These are phyloP conservation scores for Monocercomonoides exilis DNA, from an alignment of 78 protist species.

Conservation along the genomic window DNA sequence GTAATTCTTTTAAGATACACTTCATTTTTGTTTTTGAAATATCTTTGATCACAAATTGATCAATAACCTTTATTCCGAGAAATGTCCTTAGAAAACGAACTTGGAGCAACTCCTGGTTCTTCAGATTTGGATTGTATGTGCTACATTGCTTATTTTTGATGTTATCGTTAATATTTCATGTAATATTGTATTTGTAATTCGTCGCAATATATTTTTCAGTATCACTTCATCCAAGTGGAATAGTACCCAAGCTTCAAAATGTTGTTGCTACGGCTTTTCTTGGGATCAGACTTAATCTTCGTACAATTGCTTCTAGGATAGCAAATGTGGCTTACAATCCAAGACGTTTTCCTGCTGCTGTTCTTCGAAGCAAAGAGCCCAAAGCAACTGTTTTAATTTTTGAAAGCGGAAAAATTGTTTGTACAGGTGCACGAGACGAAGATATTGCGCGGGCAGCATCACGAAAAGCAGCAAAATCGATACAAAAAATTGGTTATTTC, in stretches of 20 bases:
- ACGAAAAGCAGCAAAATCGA: background rate
- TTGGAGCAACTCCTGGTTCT: too few relatives aligned
- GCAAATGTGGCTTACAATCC: constrained; percentile 75
- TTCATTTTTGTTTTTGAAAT: too few relatives aligned
- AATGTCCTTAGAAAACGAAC: too few relatives aligned
- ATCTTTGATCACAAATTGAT: too few relatives aligned
- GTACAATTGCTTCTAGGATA: background rate
- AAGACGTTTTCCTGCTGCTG: constrained; percentile 85
- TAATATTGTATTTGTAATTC: too few relatives aligned
- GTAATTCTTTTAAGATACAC: too few relatives aligned
- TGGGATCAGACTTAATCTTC: background rate
- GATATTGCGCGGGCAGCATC: constrained; percentile 32
- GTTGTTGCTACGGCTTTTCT: background rate
- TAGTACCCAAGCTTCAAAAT: background rate
- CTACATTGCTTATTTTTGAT: too few relatives aligned
- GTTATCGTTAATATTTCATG: too few relatives aligned
- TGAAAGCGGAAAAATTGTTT: constrained; percentile 89
- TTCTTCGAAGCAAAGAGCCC: constrained; percentile 74
- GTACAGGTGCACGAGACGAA: constrained; percentile 81
- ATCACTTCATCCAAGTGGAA: background rate
- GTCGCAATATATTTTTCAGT: too few relatives aligned
- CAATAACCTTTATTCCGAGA: too few relatives aligned
- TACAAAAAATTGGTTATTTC: too few relatives aligned
- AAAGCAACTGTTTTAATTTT: constrained; percentile 83
- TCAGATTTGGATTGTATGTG: too few relatives aligned